Evolutionary conservation across 2,329 filamentous ascomycete genomes (phyloP).

Genomic region (Cladosporium sp.): DNA sequence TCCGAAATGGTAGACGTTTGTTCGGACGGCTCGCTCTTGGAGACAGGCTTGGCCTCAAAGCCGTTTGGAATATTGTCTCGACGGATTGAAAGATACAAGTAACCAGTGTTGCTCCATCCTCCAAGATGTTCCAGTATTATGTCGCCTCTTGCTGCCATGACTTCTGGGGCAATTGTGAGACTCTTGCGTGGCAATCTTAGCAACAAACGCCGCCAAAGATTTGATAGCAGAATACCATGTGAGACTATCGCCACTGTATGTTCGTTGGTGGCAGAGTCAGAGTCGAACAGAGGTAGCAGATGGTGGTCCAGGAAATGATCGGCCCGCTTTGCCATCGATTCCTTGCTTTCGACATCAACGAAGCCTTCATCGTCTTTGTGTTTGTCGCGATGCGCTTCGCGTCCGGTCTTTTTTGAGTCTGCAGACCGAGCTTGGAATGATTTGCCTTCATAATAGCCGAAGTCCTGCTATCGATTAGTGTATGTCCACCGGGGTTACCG

Average conservation of each 20-base stretch:
- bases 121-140: constrained; percentile 56
- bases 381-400: constrained; percentile 43
- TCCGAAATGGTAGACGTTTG: background rate
- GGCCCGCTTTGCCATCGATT: constrained; percentile 65
- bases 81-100: constrained; percentile 47
- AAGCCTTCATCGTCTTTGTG: constrained; percentile 48
- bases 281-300: constrained; percentile 59
- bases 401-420: constrained; percentile 40
- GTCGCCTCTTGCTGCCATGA: constrained; percentile 41
- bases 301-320: constrained; percentile 67
- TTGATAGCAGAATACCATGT: constrained; percentile 78
- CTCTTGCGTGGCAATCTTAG: constrained; percentile 54
- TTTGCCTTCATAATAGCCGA: constrained; percentile 70
- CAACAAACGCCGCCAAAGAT: constrained; percentile 66
- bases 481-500: background rate
- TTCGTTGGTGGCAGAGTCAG: constrained; percentile 33
- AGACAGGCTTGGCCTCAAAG: background rate
- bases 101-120: constrained; percentile 68
- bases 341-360: constrained; percentile 66
- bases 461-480: constrained; percentile 49
- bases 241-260: constrained; percentile 68
- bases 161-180: constrained; percentile 48
- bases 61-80: background rate
- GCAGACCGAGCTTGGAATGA: constrained; percentile 51
- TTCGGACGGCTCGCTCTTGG: background rate